Evolutionary conservation across 2,329 filamentous ascomycete species (phyloP), one percentile per base, ranked within the genome.

Genomic region (Aspergillus hortae): DNA sequence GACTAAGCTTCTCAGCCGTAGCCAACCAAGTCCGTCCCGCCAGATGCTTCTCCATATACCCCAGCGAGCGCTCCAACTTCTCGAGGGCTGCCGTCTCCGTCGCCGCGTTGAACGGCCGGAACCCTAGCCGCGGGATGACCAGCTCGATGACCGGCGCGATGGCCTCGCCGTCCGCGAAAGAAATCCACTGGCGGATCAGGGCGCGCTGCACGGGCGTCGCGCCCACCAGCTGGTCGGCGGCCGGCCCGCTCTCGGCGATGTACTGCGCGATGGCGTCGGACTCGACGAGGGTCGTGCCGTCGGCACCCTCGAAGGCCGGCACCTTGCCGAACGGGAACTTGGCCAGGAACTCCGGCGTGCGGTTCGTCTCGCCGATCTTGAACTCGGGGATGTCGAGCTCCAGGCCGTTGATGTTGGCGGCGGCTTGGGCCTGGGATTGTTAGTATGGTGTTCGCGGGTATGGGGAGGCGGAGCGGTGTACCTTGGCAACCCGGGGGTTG

Each of bases 301-400:
- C 75, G 19, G 75, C 65, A 33, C 67, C 69, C 60, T 80, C 77
- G 52, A 81, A 74, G 36, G 71, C 73, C 12, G 79, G 79, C 5
- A 80, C 74, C 61, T 80, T 81, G 61, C 78, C 78, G 33, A 77
- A 60, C 12, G 78, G 77, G 66, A 81, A 81, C 57, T 80, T 80
- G 65, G 73, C 52, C 11, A 76, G 64, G 67, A 74, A 81, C 5
- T 76, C 74, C 2, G 74, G 67, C 10, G 66, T 68, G 35, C 63
- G 62, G 69, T 79, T 80, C 53, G 72, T 74, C 47, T 69, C 65
- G 49, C 66, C 62, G 60, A 77, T 73, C 43, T 66, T 51, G 64
- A 78, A 80, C 51, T 68, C 66, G 10, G 71, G 64, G 12, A 4
- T 23, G 11, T 46, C 38, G 15, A 68, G 15, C 12, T 62, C 56